phyloP scores from a whole-genome alignment of 1,139 yeast species.

The Suhomyces chickasaworum region DNA sequence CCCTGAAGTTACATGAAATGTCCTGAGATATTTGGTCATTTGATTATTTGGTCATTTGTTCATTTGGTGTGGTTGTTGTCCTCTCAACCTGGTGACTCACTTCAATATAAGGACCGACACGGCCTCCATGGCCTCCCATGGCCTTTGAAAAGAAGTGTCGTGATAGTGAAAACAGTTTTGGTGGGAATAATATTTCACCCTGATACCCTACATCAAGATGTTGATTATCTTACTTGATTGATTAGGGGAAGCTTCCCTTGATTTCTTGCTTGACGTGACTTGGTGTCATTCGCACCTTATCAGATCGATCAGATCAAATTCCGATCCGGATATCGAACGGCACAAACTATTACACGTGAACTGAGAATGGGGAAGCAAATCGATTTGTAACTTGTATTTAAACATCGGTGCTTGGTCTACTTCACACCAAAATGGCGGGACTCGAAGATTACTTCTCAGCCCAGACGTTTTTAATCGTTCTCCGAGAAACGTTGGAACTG shows the following conservation, averaged over 20 bases:
- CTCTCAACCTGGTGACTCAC: background rate
- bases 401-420: background rate
- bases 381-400: background rate
- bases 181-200: too few relatives aligned
- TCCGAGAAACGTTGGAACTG: slow-evolving; percentile 48
- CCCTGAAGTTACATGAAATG: too few relatives aligned
- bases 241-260: too few relatives aligned
- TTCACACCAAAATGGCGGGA: slow-evolving; percentile 19
- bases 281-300: slow-evolving; percentile 2
- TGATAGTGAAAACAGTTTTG: too few relatives aligned
- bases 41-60: background rate
- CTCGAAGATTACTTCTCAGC: slow-evolving; percentile 44
- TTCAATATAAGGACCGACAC: background rate
- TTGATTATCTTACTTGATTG: too few relatives aligned
- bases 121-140: too few relatives aligned
- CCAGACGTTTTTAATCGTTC: slow-evolving; percentile 48
- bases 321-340: slow-evolving; percentile 7
- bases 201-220: too few relatives aligned
- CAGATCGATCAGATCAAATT: slow-evolving; percentile 8
- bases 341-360: slow-evolving; percentile 1
- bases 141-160: too few relatives aligned
- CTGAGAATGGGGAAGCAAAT: background rate
- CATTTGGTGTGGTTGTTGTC: background rate
- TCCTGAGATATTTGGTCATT: too few relatives aligned
- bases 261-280: too few relatives aligned